Conservation (phyloP, 208 protist species). For the Sergeia podlipaevii region DNA sequence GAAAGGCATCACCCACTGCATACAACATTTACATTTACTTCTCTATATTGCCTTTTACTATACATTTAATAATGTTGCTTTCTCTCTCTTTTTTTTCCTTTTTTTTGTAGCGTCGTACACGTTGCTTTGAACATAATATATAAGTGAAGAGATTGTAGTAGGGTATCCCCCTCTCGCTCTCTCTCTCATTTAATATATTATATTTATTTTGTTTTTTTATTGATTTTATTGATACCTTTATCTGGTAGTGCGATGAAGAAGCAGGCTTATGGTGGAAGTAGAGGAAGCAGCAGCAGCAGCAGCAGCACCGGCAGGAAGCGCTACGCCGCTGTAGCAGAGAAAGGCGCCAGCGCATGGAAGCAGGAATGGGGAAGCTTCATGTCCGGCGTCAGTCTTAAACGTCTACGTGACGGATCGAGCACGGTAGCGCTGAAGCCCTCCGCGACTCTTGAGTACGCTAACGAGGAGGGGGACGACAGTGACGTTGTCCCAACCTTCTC, state of each 20-base stretch:
- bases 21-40: too few relatives aligned
- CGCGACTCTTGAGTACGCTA: constrained; percentile 39
- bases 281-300: background rate
- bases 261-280: background rate
- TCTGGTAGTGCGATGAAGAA: constrained; percentile 7
- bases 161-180: background rate
- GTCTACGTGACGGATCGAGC: constrained; percentile 61
- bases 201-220: constrained; percentile 12
- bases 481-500: constrained; percentile 35
- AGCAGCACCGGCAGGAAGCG: constrained; percentile 25
- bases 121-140: too few relatives aligned
- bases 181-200: background rate
- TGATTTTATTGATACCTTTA: constrained; percentile 10
- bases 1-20: too few relatives aligned
- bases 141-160: too few relatives aligned
- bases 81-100: constrained; percentile 11
- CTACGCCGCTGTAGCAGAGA: constrained; percentile 75
- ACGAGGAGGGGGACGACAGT: constrained; percentile 5
- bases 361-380: constrained; percentile 86
- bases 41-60: too few relatives aligned
- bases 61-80: constrained; percentile 11
- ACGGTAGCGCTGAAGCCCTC: constrained; percentile 47
- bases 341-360: constrained; percentile 79
- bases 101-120: background rate
- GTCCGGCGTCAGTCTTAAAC: constrained; percentile 68